Conservation (phyloP, 1,139 yeast genomes). For the Yamadazyma epiphylla region DNA sequence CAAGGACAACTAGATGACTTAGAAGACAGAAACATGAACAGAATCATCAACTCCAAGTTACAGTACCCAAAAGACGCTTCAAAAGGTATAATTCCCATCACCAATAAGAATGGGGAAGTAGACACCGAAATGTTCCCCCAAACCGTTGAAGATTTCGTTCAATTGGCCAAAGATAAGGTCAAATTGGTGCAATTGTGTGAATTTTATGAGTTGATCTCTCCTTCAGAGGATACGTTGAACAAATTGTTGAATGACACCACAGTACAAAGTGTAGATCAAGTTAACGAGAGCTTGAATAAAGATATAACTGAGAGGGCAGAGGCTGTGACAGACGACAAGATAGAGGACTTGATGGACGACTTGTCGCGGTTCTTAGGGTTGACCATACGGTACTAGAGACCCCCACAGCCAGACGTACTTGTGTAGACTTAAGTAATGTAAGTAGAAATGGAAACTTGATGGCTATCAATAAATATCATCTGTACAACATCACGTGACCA, state of each 20-base stretch:
- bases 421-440: too few relatives aligned
- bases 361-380: slow-evolving; percentile 71
- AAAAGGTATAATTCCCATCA: slow-evolving; percentile 22
- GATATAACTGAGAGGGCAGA: slow-evolving; percentile 39
- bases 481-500: too few relatives aligned
- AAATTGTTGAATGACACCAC: slow-evolving; percentile 43
- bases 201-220: slow-evolving; percentile 66
- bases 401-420: too few relatives aligned
- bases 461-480: too few relatives aligned
- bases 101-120: slow-evolving; percentile 72
- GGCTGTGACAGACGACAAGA: slow-evolving; percentile 23
- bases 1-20: slow-evolving; percentile 78
- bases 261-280: slow-evolving; percentile 26
- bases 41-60: slow-evolving; percentile 47
- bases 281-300: slow-evolving; percentile 24
- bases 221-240: slow-evolving; percentile 43
- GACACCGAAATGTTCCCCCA: slow-evolving; percentile 59
- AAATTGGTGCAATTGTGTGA: slow-evolving; percentile 53
- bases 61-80: slow-evolving; percentile 8
- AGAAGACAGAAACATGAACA: slow-evolving; percentile 62
- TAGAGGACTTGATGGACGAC: slow-evolving; percentile 54
- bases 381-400: slow-evolving; percentile 4
- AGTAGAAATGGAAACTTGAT: too few relatives aligned
- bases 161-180: slow-evolving; percentile 30
- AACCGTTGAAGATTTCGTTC: slow-evolving; percentile 51